Evolutionary conservation across 2,329 filamentous ascomycete genomes (phyloP), one percentile per base, ranked within the genome.

Genomic region (Apiospora phragmitis): DNA sequence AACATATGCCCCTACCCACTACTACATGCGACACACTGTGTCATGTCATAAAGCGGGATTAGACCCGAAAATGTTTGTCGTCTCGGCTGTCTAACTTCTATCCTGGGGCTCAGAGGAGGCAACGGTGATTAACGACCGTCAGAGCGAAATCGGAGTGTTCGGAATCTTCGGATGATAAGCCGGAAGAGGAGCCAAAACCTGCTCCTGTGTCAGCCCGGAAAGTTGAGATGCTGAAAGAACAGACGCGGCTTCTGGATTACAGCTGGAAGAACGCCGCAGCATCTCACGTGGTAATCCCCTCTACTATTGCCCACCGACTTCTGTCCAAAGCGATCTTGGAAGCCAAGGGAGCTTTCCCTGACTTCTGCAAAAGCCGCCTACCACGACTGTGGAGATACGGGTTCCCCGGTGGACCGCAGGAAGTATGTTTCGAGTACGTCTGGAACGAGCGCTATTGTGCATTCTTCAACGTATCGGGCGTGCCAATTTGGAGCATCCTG

Each of bases 311-410:
- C 18, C 4, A 45, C 43, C 21, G 43, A 8, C 18, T 45, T 8
- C 21, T 45, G 18, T 9, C 1, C 1, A 18, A 45, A 7, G 18
- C 43, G 1, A n/a, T 9, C n/a, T 18, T 9, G 3, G 18, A 1
- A n/a, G 18, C 18, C 18, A 21, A n/a, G 43, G 43, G 7, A n/a
- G 43, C 21, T 18, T 45, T 45, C 4, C 43, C 21, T 21, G 43
- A 45, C 18, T 45, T 45, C 18, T 45, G 43, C 4, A 45, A 45
- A 18, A 45, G 7, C 5, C 43, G 21, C 43, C 6, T 7, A 9
- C 43, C 43, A 7, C 4, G 1, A 2, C 18, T 45, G 1, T 45
- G 43, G 43, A 7, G 6, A 2, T 0, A 0, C 2, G 1, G 9
- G 18, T 45, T n/a, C 21, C 18, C 18, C 21, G 43, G 43, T 7